Conservation (phyloP, 164 flowering plant genomes). For the Vitis vinifera region ASM3070453v1 NC_081809.1:631501-632000, state of each 20-base stretch:
- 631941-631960: constrained; percentile 4
- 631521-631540: not conserved
- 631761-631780: not conserved
- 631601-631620: not conserved
- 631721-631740: no score
- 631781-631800: not conserved
- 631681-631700: no score
- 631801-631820: not conserved
- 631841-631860: constrained; percentile 1
- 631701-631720: no score
- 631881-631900: not conserved
- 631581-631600: not conserved
- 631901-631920: not conserved
- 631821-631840: not conserved
- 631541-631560: not conserved
- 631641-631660: no score
- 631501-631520: not conserved
- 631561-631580: not conserved
- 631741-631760: no score
- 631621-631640: no score
- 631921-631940: constrained; percentile 7
- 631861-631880: constrained; percentile 3
- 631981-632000: not conserved
- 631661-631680: no score
- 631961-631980: not conserved